Conservation (phyloP, 768 basidiomycete species). For the Lyophyllum decastes region DNA sequence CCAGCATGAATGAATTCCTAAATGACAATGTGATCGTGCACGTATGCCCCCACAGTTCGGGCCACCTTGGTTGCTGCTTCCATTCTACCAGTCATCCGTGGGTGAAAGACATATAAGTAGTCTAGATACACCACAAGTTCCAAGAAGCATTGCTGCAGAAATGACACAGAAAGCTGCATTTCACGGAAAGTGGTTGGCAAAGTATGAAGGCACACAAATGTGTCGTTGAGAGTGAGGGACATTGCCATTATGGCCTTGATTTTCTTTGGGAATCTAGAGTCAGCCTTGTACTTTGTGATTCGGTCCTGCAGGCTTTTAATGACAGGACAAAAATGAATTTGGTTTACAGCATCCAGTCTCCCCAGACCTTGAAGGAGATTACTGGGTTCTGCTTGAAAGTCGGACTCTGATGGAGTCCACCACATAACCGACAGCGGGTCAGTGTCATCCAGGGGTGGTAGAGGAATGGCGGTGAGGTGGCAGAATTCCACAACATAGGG, state of each 20-base stretch:
- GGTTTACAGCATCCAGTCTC: neutral
- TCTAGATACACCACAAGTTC: neutral
- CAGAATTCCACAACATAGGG: neutral
- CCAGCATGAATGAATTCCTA: slow-evolving; percentile 1
- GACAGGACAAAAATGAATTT: neutral
- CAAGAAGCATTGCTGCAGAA: neutral
- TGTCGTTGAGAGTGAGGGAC: neutral
- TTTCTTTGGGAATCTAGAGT: neutral
- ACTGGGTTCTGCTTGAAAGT: neutral
- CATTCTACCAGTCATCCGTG: neutral
- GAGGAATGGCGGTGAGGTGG: neutral
- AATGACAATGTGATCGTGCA: neutral
- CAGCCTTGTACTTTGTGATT: neutral
- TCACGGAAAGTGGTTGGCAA: neutral
- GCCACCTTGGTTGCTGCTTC: neutral
- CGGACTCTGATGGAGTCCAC: neutral
- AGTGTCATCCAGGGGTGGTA: neutral
- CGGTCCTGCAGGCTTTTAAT: neutral
- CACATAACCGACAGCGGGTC: neutral
- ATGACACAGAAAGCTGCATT: neutral
- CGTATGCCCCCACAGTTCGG: neutral
- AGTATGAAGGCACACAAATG: neutral
- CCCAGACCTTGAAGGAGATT: neutral
- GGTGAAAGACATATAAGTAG: slow-evolving; percentile 1
- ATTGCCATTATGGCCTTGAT: neutral